Percentiles rank a stretch among this genome's conserved stretches.
These are phyloP conservation scores for Nothophaeocryptopus gaeumannii DNA, from an alignment of 2,329 filamentous ascomycete genomes.

Conservation along the genomic window DNA sequence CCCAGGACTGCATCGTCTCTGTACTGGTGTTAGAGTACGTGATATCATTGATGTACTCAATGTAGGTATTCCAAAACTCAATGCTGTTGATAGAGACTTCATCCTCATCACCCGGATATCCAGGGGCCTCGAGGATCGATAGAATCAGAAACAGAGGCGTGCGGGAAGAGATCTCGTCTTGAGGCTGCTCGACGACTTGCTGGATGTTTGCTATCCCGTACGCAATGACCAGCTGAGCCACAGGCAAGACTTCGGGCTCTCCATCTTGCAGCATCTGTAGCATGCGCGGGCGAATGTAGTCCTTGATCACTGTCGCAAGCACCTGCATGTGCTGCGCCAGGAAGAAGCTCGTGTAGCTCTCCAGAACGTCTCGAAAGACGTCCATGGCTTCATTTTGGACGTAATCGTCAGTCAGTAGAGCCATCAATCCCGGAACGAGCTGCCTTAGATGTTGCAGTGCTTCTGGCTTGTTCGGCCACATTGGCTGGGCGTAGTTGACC, in stretches of 20 bases:
- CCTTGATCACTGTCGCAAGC: constrained; percentile 60
- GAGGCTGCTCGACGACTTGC: constrained; percentile 54
- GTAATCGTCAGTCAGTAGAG: constrained; percentile 57
- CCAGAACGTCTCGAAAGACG: constrained; percentile 62
- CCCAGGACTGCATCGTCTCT: constrained; percentile 53
- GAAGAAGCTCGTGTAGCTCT: constrained; percentile 64
- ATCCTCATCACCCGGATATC: constrained; percentile 69
- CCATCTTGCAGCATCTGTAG: constrained; percentile 57
- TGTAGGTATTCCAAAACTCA: constrained; percentile 78
- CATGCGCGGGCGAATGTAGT: constrained; percentile 42
- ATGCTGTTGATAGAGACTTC: constrained; percentile 70
- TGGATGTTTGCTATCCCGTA: constrained; percentile 66
- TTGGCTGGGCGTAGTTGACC: constrained; percentile 69
- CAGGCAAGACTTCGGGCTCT: constrained; percentile 57
- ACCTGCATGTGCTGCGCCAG: constrained; percentile 56
- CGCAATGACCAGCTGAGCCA: constrained; percentile 64
- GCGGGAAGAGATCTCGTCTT: constrained; percentile 47
- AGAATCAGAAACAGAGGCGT: constrained; percentile 56
- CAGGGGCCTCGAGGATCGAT: constrained; percentile 64
- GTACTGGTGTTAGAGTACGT: constrained; percentile 46
- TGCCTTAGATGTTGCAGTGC: constrained; percentile 59
- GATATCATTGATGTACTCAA: constrained; percentile 62
- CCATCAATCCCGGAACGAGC: constrained; percentile 59
- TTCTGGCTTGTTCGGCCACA: constrained; percentile 56
- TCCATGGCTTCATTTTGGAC: constrained; percentile 62